Percentiles rank a stretch among this genome's conserved stretches.
phyloP scores from a whole-genome alignment of 23 red algal species.

The Gracilaria vermiculophylla region DNA sequence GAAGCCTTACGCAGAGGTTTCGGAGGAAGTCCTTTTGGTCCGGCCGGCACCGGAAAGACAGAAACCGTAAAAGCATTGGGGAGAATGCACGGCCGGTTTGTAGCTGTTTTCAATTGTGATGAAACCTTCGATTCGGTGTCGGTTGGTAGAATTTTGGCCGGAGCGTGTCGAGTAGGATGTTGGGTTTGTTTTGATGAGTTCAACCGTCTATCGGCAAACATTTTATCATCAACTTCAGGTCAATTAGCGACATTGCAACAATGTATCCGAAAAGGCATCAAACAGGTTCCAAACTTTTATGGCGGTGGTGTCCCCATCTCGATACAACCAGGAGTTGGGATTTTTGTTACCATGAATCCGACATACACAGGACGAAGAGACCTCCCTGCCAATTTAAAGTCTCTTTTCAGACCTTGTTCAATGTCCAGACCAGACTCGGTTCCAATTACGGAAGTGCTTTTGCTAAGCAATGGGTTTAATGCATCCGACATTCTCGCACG shows the following conservation, averaged over 20 bases:
- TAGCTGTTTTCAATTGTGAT: constrained; percentile 80
- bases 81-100: constrained; percentile 49
- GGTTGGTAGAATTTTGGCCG: constrained; percentile 73
- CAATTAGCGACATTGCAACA: constrained; percentile 55
- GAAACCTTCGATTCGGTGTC: constrained; percentile 71
- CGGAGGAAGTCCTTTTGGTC: constrained; percentile 66
- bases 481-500: constrained; percentile 12
- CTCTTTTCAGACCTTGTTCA: constrained; percentile 66
- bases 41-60: constrained; percentile 77
- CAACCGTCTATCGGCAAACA: constrained; percentile 59
- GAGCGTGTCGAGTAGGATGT: constrained; percentile 54
- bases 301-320: constrained; percentile 32
- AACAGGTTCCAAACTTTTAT: constrained; percentile 31
- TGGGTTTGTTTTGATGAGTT: constrained; percentile 84
- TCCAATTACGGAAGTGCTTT: constrained; percentile 59
- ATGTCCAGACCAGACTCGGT: constrained; percentile 60
- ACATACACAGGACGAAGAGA: constrained; percentile 68
- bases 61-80: constrained; percentile 76
- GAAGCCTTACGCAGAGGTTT: constrained; percentile 48
- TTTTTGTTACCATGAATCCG: constrained; percentile 79
- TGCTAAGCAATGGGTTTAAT: constrained; percentile 56
- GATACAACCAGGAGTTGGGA: constrained; percentile 31
- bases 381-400: constrained; percentile 65
- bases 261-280: constrained; percentile 31
- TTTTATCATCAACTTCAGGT: constrained; percentile 66